Percentiles rank a stretch among this genome's conserved stretches.
Evolutionary conservation across 2,329 filamentous ascomycete species (phyloP).

Genomic region (Trichoderma lentiforme): DNA sequence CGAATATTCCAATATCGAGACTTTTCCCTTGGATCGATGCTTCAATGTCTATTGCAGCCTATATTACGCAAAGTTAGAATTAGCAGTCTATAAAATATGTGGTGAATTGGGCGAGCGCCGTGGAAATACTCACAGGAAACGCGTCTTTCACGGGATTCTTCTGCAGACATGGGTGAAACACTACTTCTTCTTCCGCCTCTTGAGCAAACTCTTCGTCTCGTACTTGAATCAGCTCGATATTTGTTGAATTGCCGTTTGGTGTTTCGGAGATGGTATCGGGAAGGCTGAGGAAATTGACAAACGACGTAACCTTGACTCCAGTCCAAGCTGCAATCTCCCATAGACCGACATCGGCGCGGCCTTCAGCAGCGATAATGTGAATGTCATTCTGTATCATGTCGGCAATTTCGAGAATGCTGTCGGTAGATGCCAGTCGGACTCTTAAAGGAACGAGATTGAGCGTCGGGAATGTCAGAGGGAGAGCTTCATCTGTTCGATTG

Average conservation of each 20-base stretch:
- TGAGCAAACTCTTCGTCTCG: not conserved
- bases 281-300: conserved; percentile 75
- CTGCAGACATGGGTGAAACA: conserved; percentile 19
- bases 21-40: conserved; percentile 31
- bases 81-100: not conserved
- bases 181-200: not conserved
- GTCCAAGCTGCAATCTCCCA: conserved; percentile 75
- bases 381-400: conserved; percentile 65
- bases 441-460: conserved; percentile 74
- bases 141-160: conserved; percentile 26
- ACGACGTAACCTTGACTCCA: conserved; percentile 64
- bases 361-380: conserved; percentile 50
- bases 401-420: conserved; percentile 50
- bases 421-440: conserved; percentile 37
- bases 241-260: not conserved
- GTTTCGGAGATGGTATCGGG: conserved; percentile 28
- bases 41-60: conserved; percentile 42
- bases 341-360: conserved; percentile 58
- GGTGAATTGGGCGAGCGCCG: no score
- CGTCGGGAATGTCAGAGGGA: conserved; percentile 60
- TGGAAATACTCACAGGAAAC: conserved; percentile 30
- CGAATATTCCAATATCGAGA: conserved; percentile 43
- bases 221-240: not conserved
- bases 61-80: not conserved
- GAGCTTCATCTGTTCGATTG: conserved; percentile 60